Percentiles rank a stretch among this genome's conserved stretches.
Conservation (phyloP, 2,329 filamentous ascomycete species). For the Niveomyces coronatus region DNA sequence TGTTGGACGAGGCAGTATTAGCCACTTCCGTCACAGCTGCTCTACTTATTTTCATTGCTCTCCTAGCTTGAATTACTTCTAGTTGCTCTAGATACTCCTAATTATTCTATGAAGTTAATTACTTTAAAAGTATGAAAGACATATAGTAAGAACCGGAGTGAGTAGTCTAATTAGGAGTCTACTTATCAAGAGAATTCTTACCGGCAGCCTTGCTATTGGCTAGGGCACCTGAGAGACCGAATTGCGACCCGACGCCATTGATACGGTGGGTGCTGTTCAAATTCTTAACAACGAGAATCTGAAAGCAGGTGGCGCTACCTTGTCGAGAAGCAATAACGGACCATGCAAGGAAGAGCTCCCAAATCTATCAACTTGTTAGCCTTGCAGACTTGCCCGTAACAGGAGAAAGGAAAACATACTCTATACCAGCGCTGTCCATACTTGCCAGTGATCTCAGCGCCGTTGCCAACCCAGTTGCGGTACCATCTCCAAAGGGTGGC, state of each 20-base stretch:
- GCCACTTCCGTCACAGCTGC: no score
- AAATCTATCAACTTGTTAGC: conserved; percentile 49
- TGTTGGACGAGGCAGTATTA: no score
- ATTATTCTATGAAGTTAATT: no score
- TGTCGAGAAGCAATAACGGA: conserved; percentile 78
- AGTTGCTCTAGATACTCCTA: no score
- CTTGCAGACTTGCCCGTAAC: not conserved
- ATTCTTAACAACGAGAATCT: conserved; percentile 82
- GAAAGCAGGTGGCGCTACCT: conserved; percentile 75
- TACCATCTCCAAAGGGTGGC: conserved; percentile 98
- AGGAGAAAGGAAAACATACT: conserved; percentile 39
- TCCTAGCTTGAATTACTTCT: no score
- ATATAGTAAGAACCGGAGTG: no score
- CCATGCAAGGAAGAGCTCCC: conserved; percentile 84
- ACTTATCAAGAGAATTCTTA: conserved; percentile 15
- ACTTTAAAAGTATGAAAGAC: no score
- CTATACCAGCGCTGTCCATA: conserved; percentile 95
- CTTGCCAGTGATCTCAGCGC: conserved; percentile 85
- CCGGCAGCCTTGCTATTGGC: conserved; percentile 26
- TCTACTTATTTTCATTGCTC: no score
- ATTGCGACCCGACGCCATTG: conserved; percentile 61
- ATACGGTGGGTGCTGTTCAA: conserved; percentile 77
- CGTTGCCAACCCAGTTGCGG: conserved; percentile 93
- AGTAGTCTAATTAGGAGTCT: not conserved
- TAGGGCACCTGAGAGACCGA: conserved; percentile 53